phyloP scores from a whole-genome alignment of 2,329 filamentous ascomycete genomes.

The Neonectria neomacrospora region DNA sequence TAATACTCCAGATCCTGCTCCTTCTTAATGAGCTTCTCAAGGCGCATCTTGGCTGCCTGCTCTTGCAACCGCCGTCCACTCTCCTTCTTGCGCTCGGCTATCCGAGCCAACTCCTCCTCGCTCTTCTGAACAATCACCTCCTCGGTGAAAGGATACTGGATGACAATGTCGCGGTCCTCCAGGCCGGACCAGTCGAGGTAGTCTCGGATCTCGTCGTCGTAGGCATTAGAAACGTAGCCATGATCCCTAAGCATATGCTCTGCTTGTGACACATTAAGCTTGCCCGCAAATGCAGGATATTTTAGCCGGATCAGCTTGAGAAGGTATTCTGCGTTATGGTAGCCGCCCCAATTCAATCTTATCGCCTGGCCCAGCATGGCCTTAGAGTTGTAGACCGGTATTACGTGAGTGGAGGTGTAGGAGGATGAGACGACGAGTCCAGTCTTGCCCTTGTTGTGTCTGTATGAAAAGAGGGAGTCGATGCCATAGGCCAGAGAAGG shows the following conservation, averaged over 20 bases:
- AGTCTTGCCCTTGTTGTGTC: conserved; percentile 87
- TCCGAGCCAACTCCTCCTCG: conserved; percentile 88
- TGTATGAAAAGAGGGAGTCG: conserved; percentile 95
- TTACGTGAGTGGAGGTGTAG: conserved; percentile 93
- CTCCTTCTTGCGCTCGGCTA: conserved; percentile 95
- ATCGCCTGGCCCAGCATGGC: conserved; percentile 86
- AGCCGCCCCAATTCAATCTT: conserved; percentile 93
- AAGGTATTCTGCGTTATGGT: conserved; percentile 89
- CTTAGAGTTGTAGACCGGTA: conserved; percentile 90
- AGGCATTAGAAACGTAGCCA: conserved; percentile 88
- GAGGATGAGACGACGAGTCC: conserved; percentile 93
- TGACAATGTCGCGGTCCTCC: conserved; percentile 86
- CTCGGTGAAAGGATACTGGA: conserved; percentile 95
- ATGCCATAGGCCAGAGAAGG: conserved; percentile 94
- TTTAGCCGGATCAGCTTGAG: conserved; percentile 90
- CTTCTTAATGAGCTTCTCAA: conserved; percentile 95
- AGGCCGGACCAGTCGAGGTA: conserved; percentile 93
- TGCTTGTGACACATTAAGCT: conserved; percentile 86
- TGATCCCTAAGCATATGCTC: conserved; percentile 89
- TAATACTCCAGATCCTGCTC: conserved; percentile 96
- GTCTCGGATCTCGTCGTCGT: conserved; percentile 77
- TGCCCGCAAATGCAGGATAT: conserved; percentile 88
- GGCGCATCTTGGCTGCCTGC: conserved; percentile 95
- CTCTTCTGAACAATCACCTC: conserved; percentile 91
- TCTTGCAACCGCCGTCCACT: conserved; percentile 91